These are phyloP conservation scores for Alloteropsis angusta DNA, from an alignment of 202 grass and related monocot species.

Conservation along the genomic window DNA sequence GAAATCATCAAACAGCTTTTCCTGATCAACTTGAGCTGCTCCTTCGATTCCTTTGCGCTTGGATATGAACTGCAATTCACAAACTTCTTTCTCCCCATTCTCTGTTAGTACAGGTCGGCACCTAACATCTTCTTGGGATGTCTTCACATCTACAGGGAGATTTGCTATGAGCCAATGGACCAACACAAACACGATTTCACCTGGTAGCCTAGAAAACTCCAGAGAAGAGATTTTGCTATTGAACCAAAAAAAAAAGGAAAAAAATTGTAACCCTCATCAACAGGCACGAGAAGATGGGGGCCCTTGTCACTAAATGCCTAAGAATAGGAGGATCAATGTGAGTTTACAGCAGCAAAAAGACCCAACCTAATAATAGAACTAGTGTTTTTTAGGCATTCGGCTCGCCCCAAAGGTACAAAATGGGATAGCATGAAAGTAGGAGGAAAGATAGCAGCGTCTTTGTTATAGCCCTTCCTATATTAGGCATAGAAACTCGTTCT, in stretches of 20 bases:
- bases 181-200: neutral
- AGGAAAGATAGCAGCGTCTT: neutral
- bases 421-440: neutral
- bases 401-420: neutral
- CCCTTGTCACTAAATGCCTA: neutral
- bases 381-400: conserved; percentile 14
- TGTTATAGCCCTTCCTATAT: neutral
- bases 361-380: conserved; percentile 20
- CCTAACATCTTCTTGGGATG: neutral
- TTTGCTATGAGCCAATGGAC: neutral
- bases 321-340: neutral
- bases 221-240: neutral
- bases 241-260: neutral
- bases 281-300: neutral
- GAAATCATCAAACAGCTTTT: neutral
- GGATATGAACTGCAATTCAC: neutral
- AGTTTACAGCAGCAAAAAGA: neutral
- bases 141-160: neutral
- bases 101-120: neutral
- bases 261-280: neutral
- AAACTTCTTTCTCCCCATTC: conserved; percentile 14
- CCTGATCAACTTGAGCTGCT: neutral
- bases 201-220: neutral
- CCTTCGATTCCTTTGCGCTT: neutral
- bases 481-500: neutral